Evolutionary conservation across 345 rosid genomes (phyloP), one percentile per base, ranked within the genome.

Genomic region (Aurinia saxatilis): DNA sequence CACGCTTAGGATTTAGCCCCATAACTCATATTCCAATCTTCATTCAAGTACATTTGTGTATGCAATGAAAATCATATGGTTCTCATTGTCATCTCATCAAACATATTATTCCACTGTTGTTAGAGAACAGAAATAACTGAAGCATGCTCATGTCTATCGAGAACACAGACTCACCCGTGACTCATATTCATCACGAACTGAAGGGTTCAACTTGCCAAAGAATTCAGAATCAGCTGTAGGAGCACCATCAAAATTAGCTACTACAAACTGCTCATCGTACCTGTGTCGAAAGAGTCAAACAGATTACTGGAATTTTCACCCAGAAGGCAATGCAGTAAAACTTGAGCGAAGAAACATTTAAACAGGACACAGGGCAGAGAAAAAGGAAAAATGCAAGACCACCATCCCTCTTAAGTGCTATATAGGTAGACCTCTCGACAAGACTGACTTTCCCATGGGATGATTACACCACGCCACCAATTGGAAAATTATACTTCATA

Each of bases 201-300:
- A 78, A 66, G 65, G 70, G 72, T 83, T 74, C 67, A 93, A 52
- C 79, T 90, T 90, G 70, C 81, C 74, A 68, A 80, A 93, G 63
- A 35, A 40, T 75, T 85, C 92, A 52, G 96, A 83, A 76, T 85
- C 97, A 54, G 84, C 87, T 13, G 97, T 93, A 34, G 99, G 97
- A 73, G 91, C 88, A 81, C 75, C 66, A 75, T 90, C 99, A 73
- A 93, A 87, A 51, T 85, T 45, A 11, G 81, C 95, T 8, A 80
- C 57, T 25, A 84, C 91, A 65, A 82, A 90, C 70, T 87, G 91
- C 69, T 90, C 99, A 12, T 83, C 62, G 13, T 78, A 76, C 86
- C 99, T 93, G 84, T 29, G 50, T 59, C 78, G 55, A 21, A 35
- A 42, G 40, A 50, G 9, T 12, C 52, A 39, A 18, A 61, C 33